These are phyloP conservation scores for Sarocladium oryzae DNA, from an alignment of 2,329 filamentous ascomycete species.

Conservation along the genomic window DNA sequence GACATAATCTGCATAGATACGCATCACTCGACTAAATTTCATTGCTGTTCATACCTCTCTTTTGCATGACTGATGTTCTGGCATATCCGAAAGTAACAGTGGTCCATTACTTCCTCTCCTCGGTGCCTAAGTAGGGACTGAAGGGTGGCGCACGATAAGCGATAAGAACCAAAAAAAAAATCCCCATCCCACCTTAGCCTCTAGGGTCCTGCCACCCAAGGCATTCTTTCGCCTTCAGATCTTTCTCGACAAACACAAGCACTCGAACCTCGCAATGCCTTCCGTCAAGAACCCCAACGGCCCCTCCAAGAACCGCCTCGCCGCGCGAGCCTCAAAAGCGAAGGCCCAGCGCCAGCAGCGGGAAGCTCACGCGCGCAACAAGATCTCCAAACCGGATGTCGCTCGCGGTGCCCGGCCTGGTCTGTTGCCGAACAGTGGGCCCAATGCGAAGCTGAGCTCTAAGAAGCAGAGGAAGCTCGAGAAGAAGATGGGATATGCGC, in stretches of 20 bases:
- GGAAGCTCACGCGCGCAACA: conserved; percentile 29
- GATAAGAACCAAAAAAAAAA: conserved; percentile 6
- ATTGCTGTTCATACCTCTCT: no score
- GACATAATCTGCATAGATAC: background rate
- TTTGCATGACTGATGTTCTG: no score
- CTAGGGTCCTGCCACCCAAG: background rate
- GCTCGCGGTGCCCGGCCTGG: conserved; percentile 45
- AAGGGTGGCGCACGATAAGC: background rate
- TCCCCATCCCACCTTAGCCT: conserved; percentile 1
- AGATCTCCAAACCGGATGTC: conserved; percentile 35
- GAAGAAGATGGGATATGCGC: conserved; percentile 44
- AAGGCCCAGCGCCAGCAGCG: conserved; percentile 38
- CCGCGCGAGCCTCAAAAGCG: conserved; percentile 37
- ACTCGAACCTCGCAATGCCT: background rate
- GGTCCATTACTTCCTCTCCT: no score
- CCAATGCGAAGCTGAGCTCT: conserved; percentile 40
- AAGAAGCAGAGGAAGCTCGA: conserved; percentile 53
- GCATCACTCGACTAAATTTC: background rate
- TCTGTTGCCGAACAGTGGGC: conserved; percentile 49
- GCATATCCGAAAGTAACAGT: no score
- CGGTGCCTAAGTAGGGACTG: no score
- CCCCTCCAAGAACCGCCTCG: conserved; percentile 46
- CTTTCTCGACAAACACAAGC: background rate
- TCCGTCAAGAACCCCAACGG: conserved; percentile 55
- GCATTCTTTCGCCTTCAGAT: background rate